Evolutionary conservation across 164 flowering plant genomes (phyloP), one percentile per base, ranked within the genome.

Genomic region (Malania oleifera): DNA sequence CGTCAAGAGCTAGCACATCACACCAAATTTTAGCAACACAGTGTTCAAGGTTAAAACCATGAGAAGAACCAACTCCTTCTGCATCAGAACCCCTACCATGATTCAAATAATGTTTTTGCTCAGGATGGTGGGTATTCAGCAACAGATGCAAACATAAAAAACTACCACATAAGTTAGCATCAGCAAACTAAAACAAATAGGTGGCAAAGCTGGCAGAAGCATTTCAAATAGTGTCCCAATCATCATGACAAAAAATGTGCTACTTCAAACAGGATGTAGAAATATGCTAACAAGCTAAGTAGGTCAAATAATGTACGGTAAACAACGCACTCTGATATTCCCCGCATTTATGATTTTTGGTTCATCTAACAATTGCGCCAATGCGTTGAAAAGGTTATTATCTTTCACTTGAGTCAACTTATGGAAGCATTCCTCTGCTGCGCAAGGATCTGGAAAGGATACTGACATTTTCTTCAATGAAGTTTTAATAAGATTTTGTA

Each of bases 381-480:
- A 65, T 37, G 64, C 56, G 57, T 70, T 70, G 65, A 88, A 80
- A 52, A 83, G 70, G 60, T 56, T 62, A 53, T 70, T 73, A 60
- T 88, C 96, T 62, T 81, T 86, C 71, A 79, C 67, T 66, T 72
- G 68, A 55, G 81, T 77, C 72, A 93, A 63, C 39, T 77, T 85
- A 67, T 73, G 62, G 64, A 93, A 81, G 70, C 74, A 78, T 63
- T 82, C 96, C 68, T 83, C 87, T 26, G 91, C 91, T 72, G 76
- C 82, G 14, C 64, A 61, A 58, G 90, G 75, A 78, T 83, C 95
- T 35, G 75, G 75, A 70, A 90, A 90, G 65, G 63, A 80, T 62
- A 79, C 57, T 49, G 96, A 78, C 85, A 93, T 78, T 67, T 80
- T 85, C 67, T 18, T 48, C 63, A 85, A 69, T 20, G 70, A 67